Percentiles rank a stretch among this genome's conserved stretches.
Evolutionary conservation across 345 rosid genomes (phyloP).

Genomic region (Euclidium syriacum): DNA sequence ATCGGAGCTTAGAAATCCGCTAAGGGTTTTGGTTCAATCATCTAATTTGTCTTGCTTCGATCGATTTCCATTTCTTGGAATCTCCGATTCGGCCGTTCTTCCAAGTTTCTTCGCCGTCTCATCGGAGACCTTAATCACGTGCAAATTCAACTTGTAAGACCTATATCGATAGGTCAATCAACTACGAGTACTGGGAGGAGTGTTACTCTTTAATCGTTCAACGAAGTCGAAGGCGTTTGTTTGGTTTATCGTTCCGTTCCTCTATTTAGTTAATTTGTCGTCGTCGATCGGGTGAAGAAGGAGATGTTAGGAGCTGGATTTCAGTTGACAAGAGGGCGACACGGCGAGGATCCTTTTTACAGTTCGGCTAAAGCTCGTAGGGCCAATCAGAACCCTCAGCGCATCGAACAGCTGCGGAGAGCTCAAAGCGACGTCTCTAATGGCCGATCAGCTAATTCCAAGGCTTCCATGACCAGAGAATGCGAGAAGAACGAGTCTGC

Average conservation of each 20-base stretch:
- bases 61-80: constrained; percentile 3
- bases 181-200: neutral
- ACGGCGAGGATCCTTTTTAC: constrained; percentile 48
- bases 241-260: neutral
- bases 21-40: neutral
- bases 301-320: constrained; percentile 53
- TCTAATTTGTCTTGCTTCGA: too few species aligned
- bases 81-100: constrained; percentile 15
- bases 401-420: constrained; percentile 34
- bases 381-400: constrained; percentile 29
- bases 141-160: neutral
- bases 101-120: neutral
- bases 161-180: neutral
- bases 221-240: neutral
- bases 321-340: constrained; percentile 34
- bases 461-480: too few species aligned
- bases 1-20: constrained; percentile 23
- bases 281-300: neutral
- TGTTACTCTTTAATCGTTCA: neutral
- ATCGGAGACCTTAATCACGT: neutral
- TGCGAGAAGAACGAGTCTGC: constrained; percentile 20
- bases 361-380: constrained; percentile 35
- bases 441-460: constrained; percentile 26
- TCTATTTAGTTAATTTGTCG: neutral
- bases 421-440: constrained; percentile 38